phyloP scores from a whole-genome alignment of 441 rosid species.

The Cnidoscolus chayamansa region DNA sequence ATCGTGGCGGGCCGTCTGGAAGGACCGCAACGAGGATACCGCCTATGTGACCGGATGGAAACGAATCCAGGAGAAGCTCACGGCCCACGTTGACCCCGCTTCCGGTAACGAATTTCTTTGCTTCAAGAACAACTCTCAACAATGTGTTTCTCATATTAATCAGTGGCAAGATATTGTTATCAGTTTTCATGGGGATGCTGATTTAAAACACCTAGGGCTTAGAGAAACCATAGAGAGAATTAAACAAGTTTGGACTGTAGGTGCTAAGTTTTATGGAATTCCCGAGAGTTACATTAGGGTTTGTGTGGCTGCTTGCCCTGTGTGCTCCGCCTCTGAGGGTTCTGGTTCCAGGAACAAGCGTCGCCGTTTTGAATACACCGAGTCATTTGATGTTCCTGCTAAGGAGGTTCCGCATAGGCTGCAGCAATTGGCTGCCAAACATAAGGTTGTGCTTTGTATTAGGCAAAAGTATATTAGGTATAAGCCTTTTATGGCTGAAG shows the following conservation, averaged over 20 bases:
- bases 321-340: slow-evolving; percentile 71
- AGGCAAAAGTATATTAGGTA: slow-evolving; percentile 96
- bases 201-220: slow-evolving; percentile 81
- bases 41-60: slow-evolving; percentile 97
- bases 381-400: slow-evolving; percentile 94
- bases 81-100: slow-evolving; percentile 56
- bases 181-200: slow-evolving; percentile 88
- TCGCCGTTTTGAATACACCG: slow-evolving; percentile 89
- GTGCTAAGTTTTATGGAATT: slow-evolving; percentile 90
- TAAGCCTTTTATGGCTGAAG: slow-evolving; percentile 99
- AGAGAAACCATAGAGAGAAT: slow-evolving; percentile 86
- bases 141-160: slow-evolving; percentile 74
- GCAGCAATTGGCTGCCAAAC: slow-evolving; percentile 90
- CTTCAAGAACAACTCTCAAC: slow-evolving; percentile 83
- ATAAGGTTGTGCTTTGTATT: slow-evolving; percentile 94
- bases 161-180: slow-evolving; percentile 97
- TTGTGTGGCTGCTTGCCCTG: slow-evolving; percentile 81
- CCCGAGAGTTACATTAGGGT: slow-evolving; percentile 98
- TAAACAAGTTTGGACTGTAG: slow-evolving; percentile 94
- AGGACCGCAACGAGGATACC: slow-evolving; percentile 94
- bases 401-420: slow-evolving; percentile 82
- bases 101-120: slow-evolving; percentile 83
- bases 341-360: slow-evolving; percentile 77
- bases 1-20: slow-evolving; percentile 97
- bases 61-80: slow-evolving; percentile 93